Conservation (phyloP, 768 basidiomycete genomes). For the Tylopilus felleus region DNA sequence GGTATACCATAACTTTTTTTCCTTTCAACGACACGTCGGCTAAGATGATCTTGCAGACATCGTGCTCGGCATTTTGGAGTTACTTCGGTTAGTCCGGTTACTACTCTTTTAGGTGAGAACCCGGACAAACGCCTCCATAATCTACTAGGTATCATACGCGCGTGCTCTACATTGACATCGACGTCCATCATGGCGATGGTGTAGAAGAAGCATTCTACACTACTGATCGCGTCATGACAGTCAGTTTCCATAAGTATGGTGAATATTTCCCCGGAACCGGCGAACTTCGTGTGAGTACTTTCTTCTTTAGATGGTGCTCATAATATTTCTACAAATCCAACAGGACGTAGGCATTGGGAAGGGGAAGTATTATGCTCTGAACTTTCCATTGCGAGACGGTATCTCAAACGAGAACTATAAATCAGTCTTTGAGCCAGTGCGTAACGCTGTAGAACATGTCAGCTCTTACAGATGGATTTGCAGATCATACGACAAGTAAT, state of each 20-base stretch:
- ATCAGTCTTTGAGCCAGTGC: slow-evolving; percentile 90
- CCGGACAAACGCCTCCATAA: neutral
- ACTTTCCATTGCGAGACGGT: slow-evolving; percentile 93
- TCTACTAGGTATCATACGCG: slow-evolving; percentile 77
- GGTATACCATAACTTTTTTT: slow-evolving; percentile 43
- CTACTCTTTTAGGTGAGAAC: neutral
- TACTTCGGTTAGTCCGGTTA: slow-evolving; percentile 59
- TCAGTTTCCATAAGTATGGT: slow-evolving; percentile 97
- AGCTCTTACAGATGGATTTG: neutral
- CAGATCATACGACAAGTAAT: slow-evolving; percentile 93
- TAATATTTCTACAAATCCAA: slow-evolving; percentile 9
- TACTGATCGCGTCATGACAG: slow-evolving; percentile 98
- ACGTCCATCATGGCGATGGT: slow-evolving; percentile 98
- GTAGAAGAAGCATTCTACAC: slow-evolving; percentile 99
- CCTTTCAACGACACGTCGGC: neutral
- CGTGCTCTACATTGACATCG: slow-evolving; percentile 97
- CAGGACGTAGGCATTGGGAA: slow-evolving; percentile 93
- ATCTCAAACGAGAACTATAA: slow-evolving; percentile 95
- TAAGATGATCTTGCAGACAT: slow-evolving; percentile 61
- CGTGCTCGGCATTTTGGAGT: slow-evolving; percentile 92
- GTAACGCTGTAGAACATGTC: slow-evolving; percentile 24
- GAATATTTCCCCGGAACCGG: slow-evolving; percentile 99
- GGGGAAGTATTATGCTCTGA: slow-evolving; percentile 90
- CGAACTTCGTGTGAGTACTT: slow-evolving; percentile 72
- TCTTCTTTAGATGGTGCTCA: neutral